Conservation (phyloP, 768 basidiomycete genomes). For the Lepiota brunneoincarnata region DNA sequence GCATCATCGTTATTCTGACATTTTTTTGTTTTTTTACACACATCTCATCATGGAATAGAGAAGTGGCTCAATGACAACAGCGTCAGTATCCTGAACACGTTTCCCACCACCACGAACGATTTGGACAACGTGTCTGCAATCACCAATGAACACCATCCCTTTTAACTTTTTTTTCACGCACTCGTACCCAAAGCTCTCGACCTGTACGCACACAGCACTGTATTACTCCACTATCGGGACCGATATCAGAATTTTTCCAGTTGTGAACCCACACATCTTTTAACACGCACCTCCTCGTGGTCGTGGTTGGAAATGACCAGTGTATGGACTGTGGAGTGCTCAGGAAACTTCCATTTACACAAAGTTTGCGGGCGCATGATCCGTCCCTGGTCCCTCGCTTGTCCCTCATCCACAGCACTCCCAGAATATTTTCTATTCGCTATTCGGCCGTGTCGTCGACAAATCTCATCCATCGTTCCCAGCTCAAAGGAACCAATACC, state of each 20-base stretch:
- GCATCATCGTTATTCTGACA: too few species aligned
- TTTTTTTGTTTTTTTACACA: too few species aligned
- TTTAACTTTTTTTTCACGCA: not conserved
- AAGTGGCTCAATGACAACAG: too few species aligned
- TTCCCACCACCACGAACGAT: too few species aligned
- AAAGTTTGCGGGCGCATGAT: not conserved
- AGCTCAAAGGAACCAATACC: conserved; percentile 4
- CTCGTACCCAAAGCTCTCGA: not conserved
- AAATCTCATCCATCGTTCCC: not conserved
- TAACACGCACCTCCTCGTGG: not conserved
- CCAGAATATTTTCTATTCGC: too few species aligned
- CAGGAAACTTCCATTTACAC: not conserved
- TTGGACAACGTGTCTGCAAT: not conserved
- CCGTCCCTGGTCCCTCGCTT: not conserved
- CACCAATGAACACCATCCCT: not conserved
- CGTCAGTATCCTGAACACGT: too few species aligned
- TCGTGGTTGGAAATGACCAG: not conserved
- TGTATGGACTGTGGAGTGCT: not conserved
- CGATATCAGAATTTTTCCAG: not conserved
- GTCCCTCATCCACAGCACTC: not conserved
- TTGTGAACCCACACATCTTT: not conserved
- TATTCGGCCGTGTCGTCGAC: not conserved
- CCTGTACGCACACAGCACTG: not conserved
- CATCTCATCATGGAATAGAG: too few species aligned
- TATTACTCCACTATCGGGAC: not conserved